Base-by-base conservation (phyloP, 1,284 basidiomycete genomes). In the Athelia sp. region DNA sequence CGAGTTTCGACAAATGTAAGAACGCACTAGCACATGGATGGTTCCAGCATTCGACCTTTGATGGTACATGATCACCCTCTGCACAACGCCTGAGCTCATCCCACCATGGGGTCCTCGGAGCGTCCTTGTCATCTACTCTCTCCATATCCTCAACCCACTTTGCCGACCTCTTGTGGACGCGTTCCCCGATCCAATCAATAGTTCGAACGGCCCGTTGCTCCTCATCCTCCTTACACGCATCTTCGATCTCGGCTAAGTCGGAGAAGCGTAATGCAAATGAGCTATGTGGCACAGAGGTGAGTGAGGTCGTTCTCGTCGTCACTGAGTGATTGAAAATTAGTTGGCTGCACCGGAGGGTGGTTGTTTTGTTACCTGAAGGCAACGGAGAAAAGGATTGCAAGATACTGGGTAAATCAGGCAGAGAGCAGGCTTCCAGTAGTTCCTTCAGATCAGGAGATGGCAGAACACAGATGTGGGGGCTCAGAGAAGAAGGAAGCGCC, bases 361-460 rank as follows among this genome's bases (percentile, higher is more conserved):
- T n/a, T n/a, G n/a, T n/a, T 10, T 44, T 57, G 64, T 48, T 64
- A 87, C 88, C 85, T 74, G 88, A 81, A 2, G 86, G 81, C 47
- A 91, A 70, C n/a, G 89, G 88, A 2, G 87, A 87, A 60, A 91
- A 91, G 8, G 87, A 87, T 61, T 90, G 87, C 18, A 91, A 72
- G 45, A 91, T 76, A 56, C 84, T 73, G 23, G 80, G 78, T 15
- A 91, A 65, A 22, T 81, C 72, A 1, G 88, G 88, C 13, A 91
- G 67, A 1, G 77, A 76, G 8, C 80, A 73, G 2, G 72, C 61
- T 34, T 70, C 63, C 43, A 91, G 66, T 34, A 89, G 71, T 22
- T 79, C 74, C 45, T 69, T 66, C 24, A 91, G 76, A 67, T 91
- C 88, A 40, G 76, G 73, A 2, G 87, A 88, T 2, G 82, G 72